Conservation (phyloP, 192 early-diverging fungal genomes). For the Podila horticola region DNA sequence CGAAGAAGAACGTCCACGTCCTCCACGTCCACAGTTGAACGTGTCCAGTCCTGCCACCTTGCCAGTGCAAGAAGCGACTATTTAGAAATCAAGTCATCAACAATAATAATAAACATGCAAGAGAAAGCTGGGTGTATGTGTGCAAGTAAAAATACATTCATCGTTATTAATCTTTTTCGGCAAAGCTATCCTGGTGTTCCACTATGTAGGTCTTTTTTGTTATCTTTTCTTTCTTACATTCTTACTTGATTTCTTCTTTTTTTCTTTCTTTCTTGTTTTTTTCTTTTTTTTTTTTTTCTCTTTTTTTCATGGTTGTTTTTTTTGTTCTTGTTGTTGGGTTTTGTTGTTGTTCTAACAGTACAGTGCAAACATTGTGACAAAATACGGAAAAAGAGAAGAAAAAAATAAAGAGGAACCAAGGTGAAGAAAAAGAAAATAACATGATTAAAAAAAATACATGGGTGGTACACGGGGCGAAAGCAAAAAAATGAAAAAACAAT, state of each 20-base stretch:
- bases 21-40: too few species aligned
- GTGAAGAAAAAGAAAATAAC: neutral
- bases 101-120: too few species aligned
- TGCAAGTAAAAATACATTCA: neutral
- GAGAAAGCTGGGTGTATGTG: too few species aligned
- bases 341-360: constrained; percentile 40
- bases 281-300: neutral
- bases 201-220: neutral
- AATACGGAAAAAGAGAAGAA: neutral
- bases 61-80: neutral
- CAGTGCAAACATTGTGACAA: constrained; percentile 15
- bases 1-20: too few species aligned
- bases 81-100: too few species aligned
- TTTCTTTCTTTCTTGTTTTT: constrained; percentile 5
- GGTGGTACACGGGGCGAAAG: neutral
- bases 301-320: neutral
- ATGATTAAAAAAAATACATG: constrained; percentile 1
- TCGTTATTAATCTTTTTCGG: neutral
- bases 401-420: neutral
- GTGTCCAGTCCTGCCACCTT: too few species aligned
- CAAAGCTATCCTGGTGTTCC: neutral
- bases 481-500: neutral
- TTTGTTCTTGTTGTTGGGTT: constrained; percentile 9
- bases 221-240: neutral
- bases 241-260: neutral